phyloP scores from a whole-genome alignment of 228 moss, liverwort and hornwort species.

The Sphagnum magellanicum region DNA sequence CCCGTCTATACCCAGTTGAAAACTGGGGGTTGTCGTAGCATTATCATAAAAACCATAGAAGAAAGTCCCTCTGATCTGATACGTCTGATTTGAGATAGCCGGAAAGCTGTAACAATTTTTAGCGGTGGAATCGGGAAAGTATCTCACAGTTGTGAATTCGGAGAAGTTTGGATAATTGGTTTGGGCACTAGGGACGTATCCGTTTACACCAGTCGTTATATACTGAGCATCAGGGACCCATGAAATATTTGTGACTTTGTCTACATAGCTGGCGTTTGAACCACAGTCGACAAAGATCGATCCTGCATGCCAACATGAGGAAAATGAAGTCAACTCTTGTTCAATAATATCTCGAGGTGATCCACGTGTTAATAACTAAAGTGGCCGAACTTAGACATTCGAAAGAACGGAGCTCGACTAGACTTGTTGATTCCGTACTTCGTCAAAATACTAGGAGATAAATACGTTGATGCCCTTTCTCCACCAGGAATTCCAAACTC shows the following conservation, averaged over 20 bases:
- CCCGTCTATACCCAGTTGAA: slow-evolving; percentile 9
- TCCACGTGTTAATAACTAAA: too few relatives aligned
- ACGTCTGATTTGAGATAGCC: neutral
- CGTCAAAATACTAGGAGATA: too few relatives aligned
- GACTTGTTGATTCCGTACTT: too few relatives aligned
- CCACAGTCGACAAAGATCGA: slow-evolving; percentile 22
- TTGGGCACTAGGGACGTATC: neutral
- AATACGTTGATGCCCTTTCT: too few relatives aligned
- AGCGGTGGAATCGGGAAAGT: slow-evolving; percentile 6
- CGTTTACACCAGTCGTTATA: slow-evolving; percentile 5
- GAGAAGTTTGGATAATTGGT: neutral
- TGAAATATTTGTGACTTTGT: slow-evolving; percentile 5
- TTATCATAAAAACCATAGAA: slow-evolving; percentile 12
- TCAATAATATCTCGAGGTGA: too few relatives aligned
- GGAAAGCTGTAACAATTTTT: slow-evolving; percentile 15
- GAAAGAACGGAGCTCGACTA: too few relatives aligned
- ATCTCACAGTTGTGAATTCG: slow-evolving; percentile 13
- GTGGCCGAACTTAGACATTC: too few relatives aligned
- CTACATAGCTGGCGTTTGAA: neutral
- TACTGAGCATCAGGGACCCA: slow-evolving; percentile 15
- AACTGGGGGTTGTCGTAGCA: neutral
- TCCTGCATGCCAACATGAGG: neutral
- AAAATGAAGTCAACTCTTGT: neutral
- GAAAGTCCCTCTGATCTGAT: slow-evolving; percentile 11
- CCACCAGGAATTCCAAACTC: too few relatives aligned